Percentiles rank a stretch among this genome's conserved stretches.
Evolutionary conservation across 1,284 basidiomycete species (phyloP).

Genomic region (Rhodofomes roseus): DNA sequence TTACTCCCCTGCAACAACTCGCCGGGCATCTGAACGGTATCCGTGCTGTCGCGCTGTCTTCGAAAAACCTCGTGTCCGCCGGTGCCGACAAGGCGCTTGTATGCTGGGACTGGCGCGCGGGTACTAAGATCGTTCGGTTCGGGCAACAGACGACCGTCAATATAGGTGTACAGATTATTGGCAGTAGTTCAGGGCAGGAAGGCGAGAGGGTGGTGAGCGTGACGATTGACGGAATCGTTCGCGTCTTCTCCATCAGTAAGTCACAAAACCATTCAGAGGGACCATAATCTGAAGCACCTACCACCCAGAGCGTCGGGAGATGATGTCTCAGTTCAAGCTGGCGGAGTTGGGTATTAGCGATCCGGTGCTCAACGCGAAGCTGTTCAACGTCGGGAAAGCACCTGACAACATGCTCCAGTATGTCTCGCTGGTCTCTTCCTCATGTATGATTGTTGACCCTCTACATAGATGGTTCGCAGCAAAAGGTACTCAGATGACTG

Average conservation of each 20-base stretch:
- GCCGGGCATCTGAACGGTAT: slow-evolving; percentile 81
- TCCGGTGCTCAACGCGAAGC: slow-evolving; percentile 56
- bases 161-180: slow-evolving; percentile 84
- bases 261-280: slow-evolving; percentile 7
- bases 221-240: slow-evolving; percentile 88
- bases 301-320: slow-evolving; percentile 72
- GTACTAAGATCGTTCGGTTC: slow-evolving; percentile 85
- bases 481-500: slow-evolving; percentile 87
- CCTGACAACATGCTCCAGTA: slow-evolving; percentile 83
- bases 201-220: slow-evolving; percentile 83
- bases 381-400: slow-evolving; percentile 73
- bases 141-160: slow-evolving; percentile 93
- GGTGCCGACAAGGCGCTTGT: slow-evolving; percentile 89
- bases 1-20: slow-evolving; percentile 79
- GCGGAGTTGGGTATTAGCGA: slow-evolving; percentile 74
- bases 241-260: slow-evolving; percentile 86
- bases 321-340: slow-evolving; percentile 89
- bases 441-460: not conserved
- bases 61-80: slow-evolving; percentile 82
- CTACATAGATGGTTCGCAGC: slow-evolving; percentile 79
- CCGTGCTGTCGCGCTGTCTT: slow-evolving; percentile 83
- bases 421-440: slow-evolving; percentile 19
- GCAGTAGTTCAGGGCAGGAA: slow-evolving; percentile 39
- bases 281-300: not conserved
- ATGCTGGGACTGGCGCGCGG: slow-evolving; percentile 86